Evolutionary conservation across 805 yeast species (phyloP).

Genomic region (Metschnikowia colocasiae): DNA sequence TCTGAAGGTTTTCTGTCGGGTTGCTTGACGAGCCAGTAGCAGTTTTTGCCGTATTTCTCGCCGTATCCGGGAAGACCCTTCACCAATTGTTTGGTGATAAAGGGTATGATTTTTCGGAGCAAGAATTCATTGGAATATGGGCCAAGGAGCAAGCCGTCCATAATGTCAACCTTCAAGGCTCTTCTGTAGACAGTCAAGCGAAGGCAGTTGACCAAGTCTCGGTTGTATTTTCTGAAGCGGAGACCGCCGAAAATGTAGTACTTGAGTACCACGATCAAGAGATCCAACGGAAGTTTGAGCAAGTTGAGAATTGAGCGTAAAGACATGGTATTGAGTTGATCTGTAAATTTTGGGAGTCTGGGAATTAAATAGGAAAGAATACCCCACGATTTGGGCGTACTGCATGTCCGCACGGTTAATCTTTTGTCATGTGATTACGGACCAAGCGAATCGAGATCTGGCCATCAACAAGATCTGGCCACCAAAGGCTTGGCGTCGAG

Average conservation of each 20-base stretch:
- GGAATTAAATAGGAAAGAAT: neutral
- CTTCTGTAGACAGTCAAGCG: slow-evolving; percentile 14
- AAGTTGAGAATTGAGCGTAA: slow-evolving; percentile 10
- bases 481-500: too few relatives aligned
- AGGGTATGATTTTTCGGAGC: slow-evolving; percentile 12
- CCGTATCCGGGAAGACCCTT: slow-evolving; percentile 29
- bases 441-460: neutral
- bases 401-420: neutral
- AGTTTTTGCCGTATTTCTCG: slow-evolving; percentile 25
- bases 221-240: slow-evolving; percentile 14
- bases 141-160: slow-evolving; percentile 12
- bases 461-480: too few relatives aligned
- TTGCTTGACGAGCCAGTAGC: slow-evolving; percentile 34
- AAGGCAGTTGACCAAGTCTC: slow-evolving; percentile 13
- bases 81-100: slow-evolving; percentile 8
- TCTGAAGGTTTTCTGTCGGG: slow-evolving; percentile 23
- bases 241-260: slow-evolving; percentile 18
- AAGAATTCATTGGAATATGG: slow-evolving; percentile 17
- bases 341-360: neutral
- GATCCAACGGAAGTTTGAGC: slow-evolving; percentile 13
- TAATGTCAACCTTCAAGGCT: slow-evolving; percentile 13
- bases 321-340: slow-evolving; percentile 2
- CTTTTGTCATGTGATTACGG: neutral
- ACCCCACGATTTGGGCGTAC: neutral
- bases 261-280: slow-evolving; percentile 13